phyloP scores from a whole-genome alignment of 257 asterid genomes.

The Capsicum chinense region DNA sequence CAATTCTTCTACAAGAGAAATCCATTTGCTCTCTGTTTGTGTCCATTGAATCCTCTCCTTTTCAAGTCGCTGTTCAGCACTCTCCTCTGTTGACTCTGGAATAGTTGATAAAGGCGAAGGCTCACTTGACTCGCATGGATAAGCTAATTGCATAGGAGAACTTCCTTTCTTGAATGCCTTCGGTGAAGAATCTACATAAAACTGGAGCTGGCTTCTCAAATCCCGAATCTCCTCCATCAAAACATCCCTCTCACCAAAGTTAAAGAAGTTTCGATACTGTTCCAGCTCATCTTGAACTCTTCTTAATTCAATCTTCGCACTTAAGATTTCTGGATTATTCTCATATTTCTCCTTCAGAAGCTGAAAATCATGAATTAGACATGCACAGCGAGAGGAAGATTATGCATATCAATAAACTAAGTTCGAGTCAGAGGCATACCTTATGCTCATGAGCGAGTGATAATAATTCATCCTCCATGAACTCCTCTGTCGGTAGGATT shows the following conservation, averaged over 20 bases:
- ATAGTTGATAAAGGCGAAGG: constrained; percentile 50
- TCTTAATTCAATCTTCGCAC: constrained; percentile 72
- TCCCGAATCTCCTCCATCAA: constrained; percentile 90
- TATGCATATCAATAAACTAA: constrained; percentile 28
- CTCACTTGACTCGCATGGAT: constrained; percentile 67
- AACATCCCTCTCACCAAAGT: constrained; percentile 95
- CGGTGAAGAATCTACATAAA: constrained; percentile 72
- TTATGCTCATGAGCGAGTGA: constrained; percentile 77
- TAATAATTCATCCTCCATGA: constrained; percentile 79
- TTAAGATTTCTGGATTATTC: constrained; percentile 86
- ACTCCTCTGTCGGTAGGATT: constrained; percentile 79
- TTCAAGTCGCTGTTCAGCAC: constrained; percentile 64
- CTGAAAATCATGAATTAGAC: constrained; percentile 52
- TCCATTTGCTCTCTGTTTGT: constrained; percentile 93
- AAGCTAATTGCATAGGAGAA: constrained; percentile 61
- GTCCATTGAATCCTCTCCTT: constrained; percentile 81
- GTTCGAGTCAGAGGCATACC: constrained; percentile 48
- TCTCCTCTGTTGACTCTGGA: constrained; percentile 55
- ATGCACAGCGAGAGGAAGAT: constrained; percentile 34
- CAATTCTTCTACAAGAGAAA: constrained; percentile 79
- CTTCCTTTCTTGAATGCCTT: constrained; percentile 57
- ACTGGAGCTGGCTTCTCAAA: constrained; percentile 76
- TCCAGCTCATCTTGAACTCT: constrained; percentile 85
- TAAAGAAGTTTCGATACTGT: constrained; percentile 81
- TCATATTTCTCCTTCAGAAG: constrained; percentile 79